These are phyloP conservation scores for Pseudopyrenochaeta lycopersici DNA, from an alignment of 2,329 filamentous ascomycete genomes.

Conservation along the genomic window DNA sequence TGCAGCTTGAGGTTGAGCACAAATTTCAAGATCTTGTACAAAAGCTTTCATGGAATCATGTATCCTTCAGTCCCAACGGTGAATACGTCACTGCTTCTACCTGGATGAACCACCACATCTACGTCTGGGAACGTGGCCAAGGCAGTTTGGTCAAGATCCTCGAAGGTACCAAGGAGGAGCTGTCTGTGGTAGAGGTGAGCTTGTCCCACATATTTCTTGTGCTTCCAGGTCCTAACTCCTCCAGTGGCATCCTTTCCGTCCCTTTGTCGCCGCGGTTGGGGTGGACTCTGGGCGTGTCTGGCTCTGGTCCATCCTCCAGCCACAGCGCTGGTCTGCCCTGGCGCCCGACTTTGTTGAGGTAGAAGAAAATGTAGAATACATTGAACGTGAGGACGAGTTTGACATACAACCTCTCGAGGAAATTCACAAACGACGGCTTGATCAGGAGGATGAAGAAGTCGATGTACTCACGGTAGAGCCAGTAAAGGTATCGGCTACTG, in stretches of 20 bases:
- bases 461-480: constrained; percentile 84
- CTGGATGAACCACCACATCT: constrained; percentile 98
- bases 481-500: constrained; percentile 60
- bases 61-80: constrained; percentile 90
- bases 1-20: constrained; percentile 92
- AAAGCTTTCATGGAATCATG: constrained; percentile 93
- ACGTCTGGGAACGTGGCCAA: constrained; percentile 95
- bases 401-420: constrained; percentile 97
- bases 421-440: constrained; percentile 87
- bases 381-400: constrained; percentile 96
- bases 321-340: constrained; percentile 95
- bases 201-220: neutral
- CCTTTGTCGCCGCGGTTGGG: constrained; percentile 88
- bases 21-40: constrained; percentile 99
- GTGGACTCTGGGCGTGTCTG: constrained; percentile 93
- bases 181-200: constrained; percentile 81
- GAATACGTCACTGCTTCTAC: constrained; percentile 97
- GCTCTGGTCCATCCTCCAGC: constrained; percentile 94
- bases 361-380: constrained; percentile 97
- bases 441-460: constrained; percentile 91
- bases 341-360: constrained; percentile 97
- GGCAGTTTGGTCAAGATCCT: constrained; percentile 96
- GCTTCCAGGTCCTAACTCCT: constrained; percentile 2
- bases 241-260: constrained; percentile 85
- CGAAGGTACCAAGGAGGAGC: constrained; percentile 94